phyloP scores from a whole-genome alignment of 768 basidiomycete genomes.

The Tricholoma flavovirens region DNA sequence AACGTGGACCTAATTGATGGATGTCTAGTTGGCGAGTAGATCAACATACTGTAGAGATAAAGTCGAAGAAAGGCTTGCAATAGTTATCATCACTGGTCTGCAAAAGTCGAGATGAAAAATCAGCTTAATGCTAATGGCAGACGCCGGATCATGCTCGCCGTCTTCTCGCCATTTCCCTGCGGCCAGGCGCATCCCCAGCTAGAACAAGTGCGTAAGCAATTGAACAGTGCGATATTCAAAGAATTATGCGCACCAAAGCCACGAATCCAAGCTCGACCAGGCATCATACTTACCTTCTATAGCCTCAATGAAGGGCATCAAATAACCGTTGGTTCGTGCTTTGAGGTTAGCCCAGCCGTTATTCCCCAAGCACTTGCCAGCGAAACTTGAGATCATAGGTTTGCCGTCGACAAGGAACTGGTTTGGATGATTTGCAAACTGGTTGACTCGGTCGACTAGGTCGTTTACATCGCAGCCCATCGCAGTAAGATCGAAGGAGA shows the following conservation, averaged over 20 bases:
- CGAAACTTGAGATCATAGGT: constrained; percentile 56
- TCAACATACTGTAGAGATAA: not conserved
- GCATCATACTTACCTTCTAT: constrained; percentile 37
- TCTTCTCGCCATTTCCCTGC: constrained; percentile 37
- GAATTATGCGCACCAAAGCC: constrained; percentile 36
- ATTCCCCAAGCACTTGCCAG: constrained; percentile 55
- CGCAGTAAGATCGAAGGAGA: constrained; percentile 52
- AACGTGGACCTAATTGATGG: constrained; percentile 33
- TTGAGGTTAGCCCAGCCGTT: constrained; percentile 41
- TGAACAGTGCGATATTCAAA: not conserved
- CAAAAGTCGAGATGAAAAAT: constrained; percentile 7
- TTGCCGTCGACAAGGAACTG: constrained; percentile 52
- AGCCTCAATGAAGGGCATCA: constrained; percentile 55
- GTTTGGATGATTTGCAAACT: constrained; percentile 42
- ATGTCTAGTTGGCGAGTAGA: constrained; percentile 27
- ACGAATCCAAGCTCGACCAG: constrained; percentile 47
- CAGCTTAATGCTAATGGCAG: not conserved
- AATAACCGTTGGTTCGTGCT: constrained; percentile 39
- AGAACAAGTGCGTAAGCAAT: not conserved
- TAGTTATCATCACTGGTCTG: constrained; percentile 44
- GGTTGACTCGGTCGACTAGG: constrained; percentile 38
- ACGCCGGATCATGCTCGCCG: constrained; percentile 22
- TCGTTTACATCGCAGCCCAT: constrained; percentile 41
- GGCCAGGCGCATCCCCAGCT: constrained; percentile 67
- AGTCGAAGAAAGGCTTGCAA: constrained; percentile 25